Base-by-base conservation (phyloP, 306 rosid genomes). In the Carpinus viminea region DNA sequence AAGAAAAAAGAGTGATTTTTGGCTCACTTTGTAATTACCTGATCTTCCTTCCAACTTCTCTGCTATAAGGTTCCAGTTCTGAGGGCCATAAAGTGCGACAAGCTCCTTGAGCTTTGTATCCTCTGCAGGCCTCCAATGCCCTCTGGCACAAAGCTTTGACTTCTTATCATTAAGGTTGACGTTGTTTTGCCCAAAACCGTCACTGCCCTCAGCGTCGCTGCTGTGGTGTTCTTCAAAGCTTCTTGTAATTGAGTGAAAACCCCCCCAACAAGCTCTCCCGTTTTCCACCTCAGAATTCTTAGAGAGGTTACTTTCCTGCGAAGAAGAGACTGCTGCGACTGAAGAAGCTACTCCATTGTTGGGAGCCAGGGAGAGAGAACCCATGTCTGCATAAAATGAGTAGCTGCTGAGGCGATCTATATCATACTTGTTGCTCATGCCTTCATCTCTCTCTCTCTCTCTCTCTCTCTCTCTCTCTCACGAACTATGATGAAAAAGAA, bases 41-140 rank as follows among this genome's bases (percentile, higher is more conserved):
- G 99, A 96, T 93, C 99, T 96, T 81, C 99, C 99, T 83, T 96
- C 92, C 18, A 96, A 80, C 91, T 93, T 96, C 46, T 96, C 96
- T 1, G 99, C 99, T 48, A 96, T 96, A 18, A 96, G 92, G 78
- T 96, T 96, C 99, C 99, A 96, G 79, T 96, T 96, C 66, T 96
- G 99, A 75, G 99, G 98, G 60, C 99, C 99, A 82, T 93, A 96
- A 45, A 90, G 93, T 54, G 96, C 86, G 0, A 96, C 99, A 41
- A 96, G 97, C 45, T 96, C 99, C 83, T 92, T 96, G 26, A 96
- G 90, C 91, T 93, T 96, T 15, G 96, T 68, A 76, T 96, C 99
- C 82, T 96, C 99, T 4, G 98, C 99, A 7, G 99, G 99, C 73
- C 99, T 87, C 99, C 99, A 96, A 87, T 96, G 99, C 24, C 99